phyloP scores from a whole-genome alignment of 208 protist species.

The Leishmania turanica region DNA sequence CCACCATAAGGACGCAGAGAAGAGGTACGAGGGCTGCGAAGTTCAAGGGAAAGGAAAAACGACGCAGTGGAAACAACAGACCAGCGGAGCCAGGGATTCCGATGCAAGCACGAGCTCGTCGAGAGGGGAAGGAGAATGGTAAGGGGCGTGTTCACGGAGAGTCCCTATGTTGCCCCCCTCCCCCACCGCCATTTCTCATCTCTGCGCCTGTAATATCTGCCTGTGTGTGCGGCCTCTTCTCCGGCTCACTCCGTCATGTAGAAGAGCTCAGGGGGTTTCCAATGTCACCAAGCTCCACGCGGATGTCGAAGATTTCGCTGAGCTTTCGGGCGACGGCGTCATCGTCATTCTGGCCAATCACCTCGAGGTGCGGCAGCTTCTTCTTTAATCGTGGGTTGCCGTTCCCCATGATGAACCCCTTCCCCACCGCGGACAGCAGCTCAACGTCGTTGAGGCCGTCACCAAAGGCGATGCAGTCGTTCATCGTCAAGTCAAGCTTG shows the following conservation, averaged over 20 bases:
- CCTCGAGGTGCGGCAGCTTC: slow-evolving; percentile 59
- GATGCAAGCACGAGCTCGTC: background rate
- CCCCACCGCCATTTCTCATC: background rate
- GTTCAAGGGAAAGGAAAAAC: background rate
- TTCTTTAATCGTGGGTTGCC: slow-evolving; percentile 53
- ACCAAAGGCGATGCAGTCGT: slow-evolving; percentile 73
- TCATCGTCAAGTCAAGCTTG: slow-evolving; percentile 44
- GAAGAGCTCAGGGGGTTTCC: background rate
- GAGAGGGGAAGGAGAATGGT: background rate
- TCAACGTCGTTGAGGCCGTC: slow-evolving; percentile 75
- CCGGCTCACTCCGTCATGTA: background rate
- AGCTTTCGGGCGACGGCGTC: slow-evolving; percentile 73
- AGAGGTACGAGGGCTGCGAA: background rate
- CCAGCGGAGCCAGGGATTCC: background rate
- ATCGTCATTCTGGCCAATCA: slow-evolving; percentile 62
- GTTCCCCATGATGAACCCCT: slow-evolving; percentile 79
- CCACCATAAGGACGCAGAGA: background rate
- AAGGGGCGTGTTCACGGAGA: background rate
- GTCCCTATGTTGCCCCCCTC: background rate
- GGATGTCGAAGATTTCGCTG: slow-evolving; percentile 53
- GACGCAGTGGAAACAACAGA: background rate
- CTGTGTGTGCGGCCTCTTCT: background rate
- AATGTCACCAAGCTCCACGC: background rate
- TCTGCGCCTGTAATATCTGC: background rate
- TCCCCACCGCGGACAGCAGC: slow-evolving; percentile 60